Evolutionary conservation across 306 rosid genomes (phyloP).

Genomic region (Dryas octopetala): DNA sequence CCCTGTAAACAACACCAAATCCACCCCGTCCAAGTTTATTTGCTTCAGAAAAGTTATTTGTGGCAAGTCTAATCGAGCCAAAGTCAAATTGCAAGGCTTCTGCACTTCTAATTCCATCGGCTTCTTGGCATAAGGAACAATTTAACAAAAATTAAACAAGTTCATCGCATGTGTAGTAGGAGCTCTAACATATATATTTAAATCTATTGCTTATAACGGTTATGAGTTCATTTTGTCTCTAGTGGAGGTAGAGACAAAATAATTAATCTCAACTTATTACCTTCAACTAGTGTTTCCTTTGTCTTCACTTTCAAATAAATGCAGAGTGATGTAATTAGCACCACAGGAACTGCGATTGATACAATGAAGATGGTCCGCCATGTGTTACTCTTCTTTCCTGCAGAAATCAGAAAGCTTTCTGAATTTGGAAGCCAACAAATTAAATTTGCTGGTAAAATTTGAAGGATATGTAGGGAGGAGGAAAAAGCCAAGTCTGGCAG

Average conservation of each 20-base stretch:
- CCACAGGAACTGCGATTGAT: background rate
- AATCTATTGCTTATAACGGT: too few species aligned
- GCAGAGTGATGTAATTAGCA: background rate
- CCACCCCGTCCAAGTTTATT: background rate
- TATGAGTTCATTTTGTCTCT: too few species aligned
- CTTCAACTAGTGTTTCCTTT: background rate
- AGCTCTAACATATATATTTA: too few species aligned
- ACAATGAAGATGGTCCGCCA: background rate
- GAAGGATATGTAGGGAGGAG: too few species aligned
- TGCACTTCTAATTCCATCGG: background rate
- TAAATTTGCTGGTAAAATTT: too few species aligned
- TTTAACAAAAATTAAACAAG: background rate
- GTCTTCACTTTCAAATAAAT: background rate
- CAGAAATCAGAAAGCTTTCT: background rate
- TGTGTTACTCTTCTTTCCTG: background rate
- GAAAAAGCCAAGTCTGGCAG: too few species aligned
- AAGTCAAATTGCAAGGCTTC: slow-evolving; percentile 2
- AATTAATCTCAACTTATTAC: background rate
- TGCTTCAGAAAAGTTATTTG: slow-evolving; percentile 3
- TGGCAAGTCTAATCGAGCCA: background rate
- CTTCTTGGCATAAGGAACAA: background rate
- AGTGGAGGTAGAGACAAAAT: too few species aligned
- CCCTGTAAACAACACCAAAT: background rate
- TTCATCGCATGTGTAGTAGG: too few species aligned
- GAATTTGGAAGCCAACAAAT: too few species aligned